Conservation (phyloP, 345 rosid species). For the Sisymbrium irio region DNA sequence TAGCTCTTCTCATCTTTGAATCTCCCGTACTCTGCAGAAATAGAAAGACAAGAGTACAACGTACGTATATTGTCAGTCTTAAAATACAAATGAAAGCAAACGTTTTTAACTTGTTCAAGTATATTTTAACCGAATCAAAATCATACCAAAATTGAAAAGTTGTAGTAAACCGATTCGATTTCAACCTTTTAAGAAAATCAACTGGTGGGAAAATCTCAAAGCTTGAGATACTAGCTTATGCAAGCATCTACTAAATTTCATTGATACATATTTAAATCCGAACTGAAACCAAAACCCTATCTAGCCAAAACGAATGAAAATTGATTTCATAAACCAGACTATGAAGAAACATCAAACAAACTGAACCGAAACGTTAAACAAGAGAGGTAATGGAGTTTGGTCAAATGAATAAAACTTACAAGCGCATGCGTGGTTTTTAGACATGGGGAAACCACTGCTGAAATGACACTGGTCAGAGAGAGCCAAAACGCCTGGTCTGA, state of each 20-base stretch:
- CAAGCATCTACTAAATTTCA: no score
- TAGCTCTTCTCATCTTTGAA: neutral
- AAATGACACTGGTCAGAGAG: conserved; percentile 29
- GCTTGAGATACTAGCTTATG: no score
- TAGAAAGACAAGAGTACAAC: neutral
- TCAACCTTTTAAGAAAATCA: neutral
- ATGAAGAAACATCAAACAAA: neutral
- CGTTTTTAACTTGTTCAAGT: neutral
- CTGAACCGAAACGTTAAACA: neutral
- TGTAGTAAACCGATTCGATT: neutral
- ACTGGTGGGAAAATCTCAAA: no score
- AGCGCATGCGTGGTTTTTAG: conserved; percentile 15
- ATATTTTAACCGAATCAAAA: neutral
- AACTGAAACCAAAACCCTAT: neutral
- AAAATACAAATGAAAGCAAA: neutral
- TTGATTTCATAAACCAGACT: neutral
- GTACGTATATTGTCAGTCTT: neutral
- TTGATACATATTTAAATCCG: no score
- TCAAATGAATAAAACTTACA: conserved; percentile 17
- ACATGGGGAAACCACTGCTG: conserved; percentile 17
- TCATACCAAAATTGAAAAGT: neutral
- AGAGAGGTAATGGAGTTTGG: neutral
- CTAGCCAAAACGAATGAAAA: neutral
- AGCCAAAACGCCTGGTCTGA: conserved; percentile 7
- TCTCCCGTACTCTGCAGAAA: conserved; percentile 12